These are phyloP conservation scores for Cryptosporidium sp. DNA, from an alignment of 169 alveolate genomes.

Conservation along the genomic window DNA sequence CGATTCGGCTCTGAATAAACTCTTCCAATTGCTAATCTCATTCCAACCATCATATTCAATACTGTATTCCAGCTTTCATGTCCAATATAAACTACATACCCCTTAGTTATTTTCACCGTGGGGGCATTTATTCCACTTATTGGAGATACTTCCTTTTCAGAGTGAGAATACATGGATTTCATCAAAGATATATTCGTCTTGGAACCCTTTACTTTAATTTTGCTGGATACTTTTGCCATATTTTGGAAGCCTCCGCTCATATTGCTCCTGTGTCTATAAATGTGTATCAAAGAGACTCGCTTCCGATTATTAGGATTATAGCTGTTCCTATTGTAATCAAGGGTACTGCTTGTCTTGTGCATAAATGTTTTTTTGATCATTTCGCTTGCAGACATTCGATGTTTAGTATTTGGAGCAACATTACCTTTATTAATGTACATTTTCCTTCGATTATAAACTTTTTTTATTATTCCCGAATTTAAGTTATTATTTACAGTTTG, in stretches of 20 bases:
- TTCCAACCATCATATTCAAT: conserved; percentile 91
- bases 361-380: conserved; percentile 46
- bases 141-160: conserved; percentile 25
- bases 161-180: conserved; percentile 63
- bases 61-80: conserved; percentile 92
- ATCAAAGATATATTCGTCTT: neutral
- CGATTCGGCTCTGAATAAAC: conserved; percentile 75
- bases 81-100: conserved; percentile 88
- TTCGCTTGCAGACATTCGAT: conserved; percentile 57
- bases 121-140: conserved; percentile 6
- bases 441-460: conserved; percentile 45
- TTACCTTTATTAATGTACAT: conserved; percentile 73
- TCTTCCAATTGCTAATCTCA: conserved; percentile 84
- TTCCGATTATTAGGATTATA: neutral
- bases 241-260: conserved; percentile 30
- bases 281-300: conserved; percentile 25
- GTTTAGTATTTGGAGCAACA: conserved; percentile 55
- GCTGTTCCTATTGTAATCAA: conserved; percentile 1
- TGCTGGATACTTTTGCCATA: conserved; percentile 63
- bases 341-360: conserved; percentile 20
- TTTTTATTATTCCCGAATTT: neutral
- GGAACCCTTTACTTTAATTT: neutral
- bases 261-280: conserved; percentile 6
- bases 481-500: neutral
- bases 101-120: conserved; percentile 22